These are phyloP conservation scores for Trametes cinnabarina DNA, from an alignment of 768 basidiomycete genomes.

Conservation along the genomic window DNA sequence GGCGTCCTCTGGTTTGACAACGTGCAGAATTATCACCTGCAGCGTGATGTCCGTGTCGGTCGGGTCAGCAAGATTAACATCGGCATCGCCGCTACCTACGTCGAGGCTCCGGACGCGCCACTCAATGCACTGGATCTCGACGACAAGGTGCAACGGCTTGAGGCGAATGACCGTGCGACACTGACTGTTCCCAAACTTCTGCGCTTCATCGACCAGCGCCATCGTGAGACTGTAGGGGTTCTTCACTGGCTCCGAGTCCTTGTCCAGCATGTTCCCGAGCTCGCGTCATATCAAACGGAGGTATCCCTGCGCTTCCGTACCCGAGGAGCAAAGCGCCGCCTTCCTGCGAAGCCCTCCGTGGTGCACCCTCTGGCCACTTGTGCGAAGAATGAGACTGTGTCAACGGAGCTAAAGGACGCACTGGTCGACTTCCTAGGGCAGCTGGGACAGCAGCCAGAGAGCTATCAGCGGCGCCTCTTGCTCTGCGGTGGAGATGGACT, in stretches of 20 bases:
- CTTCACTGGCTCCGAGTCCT: slow-evolving; percentile 29
- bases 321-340: too few species aligned
- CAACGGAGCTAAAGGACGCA: slow-evolving; percentile 32
- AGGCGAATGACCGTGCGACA: slow-evolving; percentile 1
- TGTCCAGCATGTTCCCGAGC: too few species aligned
- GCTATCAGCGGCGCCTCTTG: background rate
- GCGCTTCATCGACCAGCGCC: slow-evolving; percentile 25
- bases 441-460: slow-evolving; percentile 26
- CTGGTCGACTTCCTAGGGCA: slow-evolving; percentile 36
- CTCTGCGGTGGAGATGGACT: too few species aligned
- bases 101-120: slow-evolving; percentile 18
- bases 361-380: slow-evolving; percentile 29
- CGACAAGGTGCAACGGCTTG: slow-evolving; percentile 13
- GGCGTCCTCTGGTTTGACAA: background rate
- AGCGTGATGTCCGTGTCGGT: slow-evolving; percentile 30
- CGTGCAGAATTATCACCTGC: slow-evolving; percentile 30
- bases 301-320: too few species aligned
- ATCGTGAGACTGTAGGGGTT: slow-evolving; percentile 26
- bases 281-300: too few species aligned
- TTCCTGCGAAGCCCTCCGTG: too few species aligned
- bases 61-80: slow-evolving; percentile 28
- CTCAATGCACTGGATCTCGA: slow-evolving; percentile 23
- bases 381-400: slow-evolving; percentile 29
- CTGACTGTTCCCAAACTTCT: slow-evolving; percentile 28
- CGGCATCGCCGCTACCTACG: slow-evolving; percentile 29